Percentiles rank a stretch among this genome's conserved stretches.
Evolutionary conservation across 257 asterid genomes (phyloP).

Genomic region (Thymus quinquecostatus): DNA sequence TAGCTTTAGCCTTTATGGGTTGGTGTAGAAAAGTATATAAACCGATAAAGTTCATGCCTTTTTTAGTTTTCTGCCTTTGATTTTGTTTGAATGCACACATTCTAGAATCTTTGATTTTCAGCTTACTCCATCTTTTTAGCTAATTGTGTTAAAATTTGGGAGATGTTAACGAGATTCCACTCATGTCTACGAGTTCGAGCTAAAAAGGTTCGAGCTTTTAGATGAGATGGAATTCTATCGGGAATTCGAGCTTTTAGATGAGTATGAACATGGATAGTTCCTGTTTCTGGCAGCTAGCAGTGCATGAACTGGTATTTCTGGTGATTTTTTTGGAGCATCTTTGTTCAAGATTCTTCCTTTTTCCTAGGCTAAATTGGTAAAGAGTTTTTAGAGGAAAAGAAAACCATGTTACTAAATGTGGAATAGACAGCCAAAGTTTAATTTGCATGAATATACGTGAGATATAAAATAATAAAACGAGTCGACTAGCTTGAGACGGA

Average conservation of each 20-base stretch:
- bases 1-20: conserved; percentile 6
- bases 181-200: too few relatives aligned
- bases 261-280: neutral
- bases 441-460: too few relatives aligned
- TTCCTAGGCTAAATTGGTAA: neutral
- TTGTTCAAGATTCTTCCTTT: neutral
- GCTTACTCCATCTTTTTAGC: neutral
- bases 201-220: too few relatives aligned
- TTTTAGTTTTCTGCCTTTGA: neutral
- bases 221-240: too few relatives aligned
- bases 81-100: conserved; percentile 1
- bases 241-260: too few relatives aligned
- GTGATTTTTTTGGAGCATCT: conserved; percentile 17
- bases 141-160: neutral
- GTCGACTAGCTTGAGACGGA: too few relatives aligned
- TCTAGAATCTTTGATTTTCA: neutral
- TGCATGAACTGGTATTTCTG: conserved; percentile 6
- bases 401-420: neutral
- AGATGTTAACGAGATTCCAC: too few relatives aligned
- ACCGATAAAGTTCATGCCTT: neutral
- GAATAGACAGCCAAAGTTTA: neutral
- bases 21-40: neutral
- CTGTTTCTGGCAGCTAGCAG: neutral
- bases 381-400: too few relatives aligned
- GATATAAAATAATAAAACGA: too few relatives aligned